Evolutionary conservation across 164 flowering plant genomes (phyloP), one percentile per base, ranked within the genome.

Genomic region (Stephania yunnanensis): DNA sequence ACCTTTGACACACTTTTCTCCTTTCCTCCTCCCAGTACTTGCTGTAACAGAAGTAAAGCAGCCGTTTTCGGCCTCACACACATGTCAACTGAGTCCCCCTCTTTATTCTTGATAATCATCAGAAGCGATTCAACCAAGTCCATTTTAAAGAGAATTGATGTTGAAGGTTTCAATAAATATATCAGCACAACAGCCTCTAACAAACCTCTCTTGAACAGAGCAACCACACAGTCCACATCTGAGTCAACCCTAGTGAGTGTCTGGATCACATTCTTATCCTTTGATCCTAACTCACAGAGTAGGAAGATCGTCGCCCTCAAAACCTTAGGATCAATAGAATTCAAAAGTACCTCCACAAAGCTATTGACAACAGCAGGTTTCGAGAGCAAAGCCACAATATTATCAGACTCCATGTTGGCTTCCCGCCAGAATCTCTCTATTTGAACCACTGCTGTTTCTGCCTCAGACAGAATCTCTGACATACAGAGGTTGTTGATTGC

Each of bases 291-390:
- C 79, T 90, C 97, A 50, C 87, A 79, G 30, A 92, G 85, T 52
- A 92, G 92, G 80, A 80, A 86, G 69, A 90, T 80, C 0, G 90
- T 83, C n/a, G 88, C 85, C 58, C 74, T 82, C 81, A 92, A 78
- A 44, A 89, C 90, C 73, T 36, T 75, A 64, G 83, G 78, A 79
- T 90, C 89, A 20, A 88, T 84, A 17, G 94, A 90, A 78, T 87
- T 89, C 84, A 89, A 86, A 36, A 92, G 84, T 19, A 90, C 84
- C 85, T 92, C 97, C 64, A 92, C 87, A 72, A 92, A 87, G 46
- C 90, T 92, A 79, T 87, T 89, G 10, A 92, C 80, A 19, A 89
- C 89, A 0, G 91, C 85, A 72, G 94, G 91, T 76, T 86, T 89
- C 10, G 89, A 83, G 22, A 92, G 85, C 83, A 85, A 78, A 22